Base-by-base conservation (phyloP, 2,329 filamentous ascomycete genomes). In the Fusarium chaquense region DNA sequence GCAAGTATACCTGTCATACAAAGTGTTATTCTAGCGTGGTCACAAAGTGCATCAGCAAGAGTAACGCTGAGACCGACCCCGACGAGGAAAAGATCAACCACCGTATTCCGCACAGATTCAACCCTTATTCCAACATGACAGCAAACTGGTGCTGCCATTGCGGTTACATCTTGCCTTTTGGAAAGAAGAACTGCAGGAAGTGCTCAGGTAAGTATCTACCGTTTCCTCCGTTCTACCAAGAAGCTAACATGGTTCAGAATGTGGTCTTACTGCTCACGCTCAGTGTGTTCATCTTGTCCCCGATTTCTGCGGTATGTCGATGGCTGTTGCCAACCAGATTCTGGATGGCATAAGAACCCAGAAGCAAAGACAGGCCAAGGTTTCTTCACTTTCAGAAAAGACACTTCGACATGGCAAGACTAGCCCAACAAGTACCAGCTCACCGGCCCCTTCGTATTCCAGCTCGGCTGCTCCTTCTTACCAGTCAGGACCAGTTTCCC, bases 51-150 rank as follows among this genome's bases (percentile, higher is more conserved):
- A 99, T 99, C 81, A 98, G 95, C 83, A 98, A 99, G 81, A 98
- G 95, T 68, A 99, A 99, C 78, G 95, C 96, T 69, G 96, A 99
- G 80, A 97, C 93, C 8, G 96, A 99, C 79, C 95, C 96, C 24
- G 96, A 99, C 81, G 96, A 99, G 81, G 96, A 98, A 82, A 99
- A 98, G 85, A 97, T 99, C 88, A 99, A 99, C 79, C 96, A 99
- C 79, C 93, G 96, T 70, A 99, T 99, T 78, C 96, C 96, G 11
- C 96, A 99, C 87, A 91, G 96, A 56, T 99, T 98, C 85, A 90
- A 95, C 76, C 90, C 92, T n/a, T 99, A 97, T 79, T 94, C 94
- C 70, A 99, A 99, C 77, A 93, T 99, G 82, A 96, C 94, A 18
- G 96, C 96, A 73, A 99, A 98, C 78, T 99, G 96, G 96, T 99